These are phyloP conservation scores for Fusarium sulawesiense DNA, from an alignment of 2,329 filamentous ascomycete genomes.

Conservation along the genomic window DNA sequence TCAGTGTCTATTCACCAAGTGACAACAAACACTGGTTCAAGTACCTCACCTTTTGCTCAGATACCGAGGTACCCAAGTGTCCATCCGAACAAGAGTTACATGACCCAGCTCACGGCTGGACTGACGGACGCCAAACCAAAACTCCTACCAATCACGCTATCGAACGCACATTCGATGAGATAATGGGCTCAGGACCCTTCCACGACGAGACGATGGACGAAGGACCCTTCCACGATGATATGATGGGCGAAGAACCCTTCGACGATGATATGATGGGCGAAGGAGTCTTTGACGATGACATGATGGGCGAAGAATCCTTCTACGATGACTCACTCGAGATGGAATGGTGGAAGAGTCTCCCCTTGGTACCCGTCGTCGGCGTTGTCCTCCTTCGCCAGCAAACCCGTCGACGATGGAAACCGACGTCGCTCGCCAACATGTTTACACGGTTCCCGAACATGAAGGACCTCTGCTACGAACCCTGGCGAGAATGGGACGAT, in stretches of 20 bases:
- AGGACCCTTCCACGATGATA: too few relatives aligned
- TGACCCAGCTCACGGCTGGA: conserved; percentile 48
- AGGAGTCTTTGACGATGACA: too few relatives aligned
- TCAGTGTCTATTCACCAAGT: conserved; percentile 53
- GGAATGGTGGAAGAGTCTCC: conserved; percentile 51
- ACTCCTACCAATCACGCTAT: conserved; percentile 34
- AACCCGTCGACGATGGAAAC: conserved; percentile 52
- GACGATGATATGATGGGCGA: too few relatives aligned
- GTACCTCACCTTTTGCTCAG: conserved; percentile 45
- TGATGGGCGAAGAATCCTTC: too few relatives aligned
- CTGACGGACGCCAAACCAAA: conserved; percentile 39
- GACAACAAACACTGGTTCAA: conserved; percentile 53
- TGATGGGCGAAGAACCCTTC: too few relatives aligned
- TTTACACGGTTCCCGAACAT: conserved; percentile 51
- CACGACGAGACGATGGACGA: too few relatives aligned
- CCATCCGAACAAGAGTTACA: conserved; percentile 27
- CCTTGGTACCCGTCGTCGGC: conserved; percentile 49
- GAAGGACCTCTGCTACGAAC: conserved; percentile 54
- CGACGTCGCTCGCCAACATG: conserved; percentile 48
- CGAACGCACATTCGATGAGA: conserved; percentile 43
- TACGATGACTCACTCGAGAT: conserved; percentile 14
- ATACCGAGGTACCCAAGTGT: conserved; percentile 25
- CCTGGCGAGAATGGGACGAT: conserved; percentile 51
- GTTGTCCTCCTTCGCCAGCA: conserved; percentile 53
- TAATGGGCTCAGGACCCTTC: conserved; percentile 37